Evolutionary conservation across 345 rosid genomes (phyloP).

Genomic region (Aethionema arabicum): DNA sequence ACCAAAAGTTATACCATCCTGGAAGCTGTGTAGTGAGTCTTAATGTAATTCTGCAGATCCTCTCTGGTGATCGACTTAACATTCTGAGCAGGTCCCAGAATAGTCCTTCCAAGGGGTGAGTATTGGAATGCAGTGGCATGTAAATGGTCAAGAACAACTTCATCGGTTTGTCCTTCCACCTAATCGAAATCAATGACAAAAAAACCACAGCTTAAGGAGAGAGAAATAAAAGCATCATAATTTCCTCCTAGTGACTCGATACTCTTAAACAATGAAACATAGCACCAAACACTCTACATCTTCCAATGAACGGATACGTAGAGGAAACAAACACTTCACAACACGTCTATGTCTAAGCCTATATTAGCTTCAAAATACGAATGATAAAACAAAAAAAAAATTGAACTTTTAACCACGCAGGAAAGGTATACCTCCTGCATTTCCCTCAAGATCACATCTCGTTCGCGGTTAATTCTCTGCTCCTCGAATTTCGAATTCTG

Average conservation of each 20-base stretch:
- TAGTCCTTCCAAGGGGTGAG: slow-evolving; percentile 91
- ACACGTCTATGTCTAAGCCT: background rate
- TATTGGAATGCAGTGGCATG: slow-evolving; percentile 96
- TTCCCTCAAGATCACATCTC: slow-evolving; percentile 74
- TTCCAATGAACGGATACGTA: too few species aligned
- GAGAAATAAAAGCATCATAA: background rate
- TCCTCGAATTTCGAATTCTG: slow-evolving; percentile 83
- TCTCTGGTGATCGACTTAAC: slow-evolving; percentile 70
- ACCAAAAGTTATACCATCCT: slow-evolving; percentile 62
- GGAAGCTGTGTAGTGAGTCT: slow-evolving; percentile 95
- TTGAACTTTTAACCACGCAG: background rate
- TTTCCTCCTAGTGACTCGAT: background rate
- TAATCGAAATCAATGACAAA: slow-evolving; percentile 19
- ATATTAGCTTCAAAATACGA: too few species aligned
- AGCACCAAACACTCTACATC: too few species aligned
- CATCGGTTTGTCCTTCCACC: slow-evolving; percentile 95
- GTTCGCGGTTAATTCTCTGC: slow-evolving; percentile 59
- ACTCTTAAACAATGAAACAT: background rate
- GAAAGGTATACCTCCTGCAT: slow-evolving; percentile 64
- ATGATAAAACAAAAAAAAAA: slow-evolving; percentile 4
- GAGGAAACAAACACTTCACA: background rate
- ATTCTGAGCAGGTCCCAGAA: slow-evolving; percentile 90
- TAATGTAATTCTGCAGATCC: slow-evolving; percentile 77
- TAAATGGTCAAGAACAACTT: slow-evolving; percentile 93
- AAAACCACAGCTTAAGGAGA: background rate